Evolutionary conservation across 208 protist species (phyloP).

Genomic region (Jaenimonas drosophilae): DNA sequence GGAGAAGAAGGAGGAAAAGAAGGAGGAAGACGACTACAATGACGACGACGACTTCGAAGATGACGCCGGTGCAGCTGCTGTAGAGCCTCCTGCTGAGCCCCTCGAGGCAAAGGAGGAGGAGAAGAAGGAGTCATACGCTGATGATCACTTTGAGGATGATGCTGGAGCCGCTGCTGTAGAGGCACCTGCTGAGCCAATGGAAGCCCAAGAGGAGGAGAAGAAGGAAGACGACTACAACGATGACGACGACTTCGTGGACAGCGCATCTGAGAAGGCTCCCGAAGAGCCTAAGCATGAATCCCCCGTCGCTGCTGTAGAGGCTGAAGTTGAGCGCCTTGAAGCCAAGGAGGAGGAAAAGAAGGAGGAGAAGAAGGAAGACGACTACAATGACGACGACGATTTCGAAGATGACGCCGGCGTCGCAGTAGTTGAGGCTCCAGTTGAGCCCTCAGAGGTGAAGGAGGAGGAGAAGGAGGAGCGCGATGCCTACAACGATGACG

Average conservation of each 20-base stretch:
- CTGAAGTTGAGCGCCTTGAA: not conserved
- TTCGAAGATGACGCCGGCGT: constrained; percentile 4
- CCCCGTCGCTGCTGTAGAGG: not conserved
- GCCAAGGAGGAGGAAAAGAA: constrained; percentile 5
- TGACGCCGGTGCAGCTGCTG: not conserved
- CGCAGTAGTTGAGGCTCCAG: not conserved
- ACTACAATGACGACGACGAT: constrained; percentile 2
- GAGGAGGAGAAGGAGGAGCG: constrained; percentile 2
- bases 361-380: constrained; percentile 1
- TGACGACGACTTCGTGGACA: constrained; percentile 28
- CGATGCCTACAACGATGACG: constrained; percentile 2
- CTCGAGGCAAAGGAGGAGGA: constrained; percentile 1
- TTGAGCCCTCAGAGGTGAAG: not conserved
- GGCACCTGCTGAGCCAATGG: not conserved
- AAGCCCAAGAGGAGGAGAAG: not conserved
- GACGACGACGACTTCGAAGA: not conserved
- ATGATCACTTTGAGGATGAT: not conserved
- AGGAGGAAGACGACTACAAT: not conserved
- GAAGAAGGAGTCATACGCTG: constrained; percentile 2
- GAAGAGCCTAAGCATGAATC: not conserved
- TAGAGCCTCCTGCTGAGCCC: too few relatives aligned
- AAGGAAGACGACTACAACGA: constrained; percentile 8
- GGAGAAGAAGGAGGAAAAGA: not conserved
- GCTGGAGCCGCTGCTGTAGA: not conserved
- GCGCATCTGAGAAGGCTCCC: not conserved